These are phyloP conservation scores for Penicillium maclennaniae DNA, from an alignment of 495 filamentous ascomycete genomes.

Conservation along the genomic window DNA sequence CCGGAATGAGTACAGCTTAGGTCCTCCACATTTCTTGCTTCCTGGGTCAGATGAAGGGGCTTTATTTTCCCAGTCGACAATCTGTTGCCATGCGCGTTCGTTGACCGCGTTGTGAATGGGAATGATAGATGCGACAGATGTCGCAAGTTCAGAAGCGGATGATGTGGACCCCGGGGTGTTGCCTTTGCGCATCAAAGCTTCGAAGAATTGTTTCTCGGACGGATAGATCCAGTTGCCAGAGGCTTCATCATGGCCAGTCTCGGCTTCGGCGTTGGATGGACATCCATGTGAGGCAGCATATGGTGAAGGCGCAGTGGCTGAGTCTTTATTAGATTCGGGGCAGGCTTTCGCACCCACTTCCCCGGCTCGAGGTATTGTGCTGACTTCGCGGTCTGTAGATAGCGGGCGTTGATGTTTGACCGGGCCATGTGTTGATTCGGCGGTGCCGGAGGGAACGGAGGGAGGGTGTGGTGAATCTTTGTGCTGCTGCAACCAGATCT, in stretches of 20 bases:
- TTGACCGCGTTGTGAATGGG: slow-evolving; percentile 98
- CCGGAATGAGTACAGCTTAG: slow-evolving; percentile 76
- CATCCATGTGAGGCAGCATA: slow-evolving; percentile 40
- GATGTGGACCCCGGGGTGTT: slow-evolving; percentile 40
- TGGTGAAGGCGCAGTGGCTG: slow-evolving; percentile 27
- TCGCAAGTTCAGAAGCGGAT: slow-evolving; percentile 45
- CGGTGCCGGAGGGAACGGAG: slow-evolving; percentile 20
- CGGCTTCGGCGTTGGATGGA: slow-evolving; percentile 66
- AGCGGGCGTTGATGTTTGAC: slow-evolving; percentile 42
- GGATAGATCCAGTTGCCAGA: slow-evolving; percentile 95
- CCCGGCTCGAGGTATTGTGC: slow-evolving; percentile 71
- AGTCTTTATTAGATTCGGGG: slow-evolving; percentile 25
- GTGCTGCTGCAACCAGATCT: slow-evolving; percentile 68
- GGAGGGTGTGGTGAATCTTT: slow-evolving; percentile 28
- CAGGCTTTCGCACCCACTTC: slow-evolving; percentile 29
- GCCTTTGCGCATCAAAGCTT: slow-evolving; percentile 83
- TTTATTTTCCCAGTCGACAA: slow-evolving; percentile 76
- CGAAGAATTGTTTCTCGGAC: slow-evolving; percentile 92
- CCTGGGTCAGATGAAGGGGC: slow-evolving; percentile 46
- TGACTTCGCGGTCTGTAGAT: slow-evolving; percentile 67
- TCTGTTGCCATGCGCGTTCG: slow-evolving; percentile 82
- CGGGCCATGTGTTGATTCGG: slow-evolving; percentile 28
- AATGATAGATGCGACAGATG: slow-evolving; percentile 83
- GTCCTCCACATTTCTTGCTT: slow-evolving; percentile 70
- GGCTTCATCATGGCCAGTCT: slow-evolving; percentile 60